A percentile compares a stretch with the other conserved stretches of the same genome.
These are phyloP conservation scores for Irpex sp. DNA, from an alignment of 1,284 basidiomycete species.

Conservation along the genomic window DNA sequence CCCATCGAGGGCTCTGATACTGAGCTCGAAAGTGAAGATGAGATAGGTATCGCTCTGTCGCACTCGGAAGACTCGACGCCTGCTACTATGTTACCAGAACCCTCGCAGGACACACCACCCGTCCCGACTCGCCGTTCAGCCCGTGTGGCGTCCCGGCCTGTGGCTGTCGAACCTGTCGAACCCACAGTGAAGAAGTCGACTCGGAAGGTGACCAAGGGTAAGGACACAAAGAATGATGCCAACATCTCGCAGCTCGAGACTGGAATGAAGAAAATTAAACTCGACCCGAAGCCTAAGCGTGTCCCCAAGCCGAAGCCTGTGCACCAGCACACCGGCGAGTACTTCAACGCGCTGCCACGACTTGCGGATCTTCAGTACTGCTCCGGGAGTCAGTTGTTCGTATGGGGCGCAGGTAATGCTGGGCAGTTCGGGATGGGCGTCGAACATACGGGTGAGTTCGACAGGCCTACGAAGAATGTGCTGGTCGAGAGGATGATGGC, in stretches of 20 bases:
- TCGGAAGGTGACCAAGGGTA: neutral
- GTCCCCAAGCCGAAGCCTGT: constrained; percentile 6
- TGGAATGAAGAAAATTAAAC: neutral
- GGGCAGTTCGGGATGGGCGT: constrained; percentile 83
- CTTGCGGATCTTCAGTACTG: constrained; percentile 21
- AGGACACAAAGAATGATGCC: neutral
- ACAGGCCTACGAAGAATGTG: constrained; percentile 62
- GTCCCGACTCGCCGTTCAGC: constrained; percentile 6
- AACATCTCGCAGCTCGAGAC: neutral
- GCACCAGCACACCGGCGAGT: constrained; percentile 37
- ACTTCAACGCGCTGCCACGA: constrained; percentile 58
- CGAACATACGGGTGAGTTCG: constrained; percentile 65
- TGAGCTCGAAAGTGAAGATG: neutral
- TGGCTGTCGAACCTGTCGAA: neutral
- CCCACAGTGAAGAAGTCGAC: neutral
- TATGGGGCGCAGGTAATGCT: constrained; percentile 84
- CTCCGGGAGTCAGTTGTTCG: constrained; percentile 44
- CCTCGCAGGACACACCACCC: neutral
- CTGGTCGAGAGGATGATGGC: constrained; percentile 66
- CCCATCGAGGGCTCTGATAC: neutral
- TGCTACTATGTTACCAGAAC: neutral
- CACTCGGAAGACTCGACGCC: neutral
- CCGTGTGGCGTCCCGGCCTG: constrained; percentile 2
- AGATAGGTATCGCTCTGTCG: neutral
- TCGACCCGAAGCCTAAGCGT: constrained; percentile 2